A percentile compares a stretch with the other conserved stretches of the same genome.
These are phyloP conservation scores for Fusarium sublunatum DNA, from an alignment of 2,329 filamentous ascomycete species.

Conservation along the genomic window DNA sequence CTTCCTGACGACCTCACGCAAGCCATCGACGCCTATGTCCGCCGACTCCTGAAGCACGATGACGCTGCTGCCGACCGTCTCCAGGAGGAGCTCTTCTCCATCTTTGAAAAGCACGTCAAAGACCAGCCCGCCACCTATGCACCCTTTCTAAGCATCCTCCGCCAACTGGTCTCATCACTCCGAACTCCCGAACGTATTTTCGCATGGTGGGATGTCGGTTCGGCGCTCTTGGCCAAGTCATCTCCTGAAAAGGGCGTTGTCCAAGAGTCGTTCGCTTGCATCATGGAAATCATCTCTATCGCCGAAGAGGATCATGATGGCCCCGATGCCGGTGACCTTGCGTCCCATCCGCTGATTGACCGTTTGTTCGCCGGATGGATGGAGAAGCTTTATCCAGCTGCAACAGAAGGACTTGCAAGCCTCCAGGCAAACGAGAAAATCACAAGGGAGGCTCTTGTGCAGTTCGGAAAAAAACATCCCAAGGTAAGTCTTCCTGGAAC, in stretches of 20 bases:
- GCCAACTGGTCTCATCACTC: slow-evolving; percentile 72
- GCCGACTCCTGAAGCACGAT: slow-evolving; percentile 74
- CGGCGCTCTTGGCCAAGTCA: slow-evolving; percentile 57
- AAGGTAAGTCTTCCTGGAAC: slow-evolving; percentile 52
- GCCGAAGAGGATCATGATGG: slow-evolving; percentile 67
- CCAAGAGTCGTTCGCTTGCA: slow-evolving; percentile 71
- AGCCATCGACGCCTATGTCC: slow-evolving; percentile 74
- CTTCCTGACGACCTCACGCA: slow-evolving; percentile 73
- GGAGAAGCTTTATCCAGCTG: slow-evolving; percentile 56
- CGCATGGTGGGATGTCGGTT: slow-evolving; percentile 75
- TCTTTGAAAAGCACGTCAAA: slow-evolving; percentile 74
- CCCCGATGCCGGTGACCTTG: slow-evolving; percentile 54
- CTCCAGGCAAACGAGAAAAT: slow-evolving; percentile 62
- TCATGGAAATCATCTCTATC: slow-evolving; percentile 72
- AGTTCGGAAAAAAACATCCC: slow-evolving; percentile 75
- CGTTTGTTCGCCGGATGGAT: slow-evolving; percentile 69
- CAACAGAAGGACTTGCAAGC: slow-evolving; percentile 52
- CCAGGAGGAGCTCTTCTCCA: slow-evolving; percentile 75
- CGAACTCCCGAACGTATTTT: slow-evolving; percentile 70
- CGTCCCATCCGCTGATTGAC: slow-evolving; percentile 63
- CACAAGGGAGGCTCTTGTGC: slow-evolving; percentile 63
- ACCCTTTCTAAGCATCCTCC: slow-evolving; percentile 76
- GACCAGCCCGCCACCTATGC: slow-evolving; percentile 67
- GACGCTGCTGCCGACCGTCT: slow-evolving; percentile 76
- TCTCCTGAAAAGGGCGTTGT: slow-evolving; percentile 72